Percentiles rank a stretch among this genome's conserved stretches.
Conservation (phyloP, 2,329 filamentous ascomycete species). For the Fusarium devonianum region DNA sequence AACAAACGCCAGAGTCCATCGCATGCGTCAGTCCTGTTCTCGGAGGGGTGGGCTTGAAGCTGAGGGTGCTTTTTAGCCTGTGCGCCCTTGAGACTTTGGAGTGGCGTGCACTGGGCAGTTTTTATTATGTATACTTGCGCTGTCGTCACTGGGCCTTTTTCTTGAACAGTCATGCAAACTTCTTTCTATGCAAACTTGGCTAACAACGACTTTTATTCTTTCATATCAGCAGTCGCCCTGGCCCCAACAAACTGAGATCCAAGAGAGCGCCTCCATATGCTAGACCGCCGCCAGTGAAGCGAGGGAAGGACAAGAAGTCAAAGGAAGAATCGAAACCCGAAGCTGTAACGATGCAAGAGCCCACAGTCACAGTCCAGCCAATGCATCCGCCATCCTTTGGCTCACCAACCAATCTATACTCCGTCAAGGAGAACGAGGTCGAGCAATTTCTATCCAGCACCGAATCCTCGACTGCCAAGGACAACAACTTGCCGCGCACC, state of each 20-base stretch:
- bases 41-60: constrained; percentile 28
- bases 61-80: constrained; percentile 38
- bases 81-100: constrained; percentile 12
- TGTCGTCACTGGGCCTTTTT: not conserved
- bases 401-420: constrained; percentile 29
- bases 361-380: constrained; percentile 33
- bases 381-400: constrained; percentile 33
- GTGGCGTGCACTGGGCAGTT: constrained; percentile 12
- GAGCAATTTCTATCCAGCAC: constrained; percentile 26
- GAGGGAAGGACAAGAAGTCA: constrained; percentile 19
- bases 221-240: constrained; percentile 28
- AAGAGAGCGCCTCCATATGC: constrained; percentile 36
- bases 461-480: constrained; percentile 6
- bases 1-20: constrained; percentile 27
- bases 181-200: too few species aligned
- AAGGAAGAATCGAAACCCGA: constrained; percentile 21
- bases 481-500: constrained; percentile 21
- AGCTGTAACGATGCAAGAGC: constrained; percentile 34
- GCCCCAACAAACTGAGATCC: constrained; percentile 39
- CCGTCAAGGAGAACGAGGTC: constrained; percentile 29
- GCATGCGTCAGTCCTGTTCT: constrained; percentile 38
- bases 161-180: constrained; percentile 18
- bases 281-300: constrained; percentile 17
- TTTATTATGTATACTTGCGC: constrained; percentile 17
- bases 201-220: too few species aligned